phyloP scores from a whole-genome alignment of 2,329 filamentous ascomycete genomes.

The Verticillium tricorpus region DNA sequence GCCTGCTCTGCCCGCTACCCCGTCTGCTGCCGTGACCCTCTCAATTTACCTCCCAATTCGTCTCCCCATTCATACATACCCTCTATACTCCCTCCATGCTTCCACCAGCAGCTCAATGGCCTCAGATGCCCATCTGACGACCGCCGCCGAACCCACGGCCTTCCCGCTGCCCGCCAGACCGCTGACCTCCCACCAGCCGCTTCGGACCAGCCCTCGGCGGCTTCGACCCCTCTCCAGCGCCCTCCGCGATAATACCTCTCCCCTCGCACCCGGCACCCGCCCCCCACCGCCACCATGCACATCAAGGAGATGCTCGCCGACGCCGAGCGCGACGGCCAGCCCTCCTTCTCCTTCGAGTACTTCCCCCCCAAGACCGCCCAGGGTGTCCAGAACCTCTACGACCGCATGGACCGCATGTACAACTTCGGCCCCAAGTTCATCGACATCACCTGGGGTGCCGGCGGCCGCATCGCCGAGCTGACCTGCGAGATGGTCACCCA shows the following conservation, averaged over 20 bases:
- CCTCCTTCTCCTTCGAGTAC: slow-evolving; percentile 98
- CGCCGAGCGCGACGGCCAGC: slow-evolving; percentile 70
- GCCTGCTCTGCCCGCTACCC: background rate
- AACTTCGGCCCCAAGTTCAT: slow-evolving; percentile 91
- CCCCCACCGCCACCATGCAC: slow-evolving; percentile 65
- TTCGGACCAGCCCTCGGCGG: background rate
- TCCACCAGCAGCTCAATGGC: background rate
- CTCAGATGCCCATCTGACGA: background rate
- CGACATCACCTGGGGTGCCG: slow-evolving; percentile 97
- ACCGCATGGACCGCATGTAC: slow-evolving; percentile 99
- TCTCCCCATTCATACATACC: background rate
- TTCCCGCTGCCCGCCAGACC: background rate
- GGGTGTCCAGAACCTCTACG: slow-evolving; percentile 98
- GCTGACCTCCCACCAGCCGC: background rate
- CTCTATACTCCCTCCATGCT: background rate
- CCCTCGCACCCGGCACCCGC: background rate
- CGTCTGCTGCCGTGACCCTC: background rate
- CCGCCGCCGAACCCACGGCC: background rate
- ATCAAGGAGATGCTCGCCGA: slow-evolving; percentile 88
- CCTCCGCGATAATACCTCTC: background rate
- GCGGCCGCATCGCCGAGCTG: slow-evolving; percentile 82
- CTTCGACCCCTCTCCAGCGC: background rate
- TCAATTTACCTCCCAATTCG: too few relatives aligned
- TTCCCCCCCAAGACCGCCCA: slow-evolving; percentile 97
- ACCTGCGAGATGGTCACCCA: slow-evolving; percentile 98